Evolutionary conservation across 2,329 filamentous ascomycete species (phyloP).

Genomic region (Geosmithia morbida): DNA sequence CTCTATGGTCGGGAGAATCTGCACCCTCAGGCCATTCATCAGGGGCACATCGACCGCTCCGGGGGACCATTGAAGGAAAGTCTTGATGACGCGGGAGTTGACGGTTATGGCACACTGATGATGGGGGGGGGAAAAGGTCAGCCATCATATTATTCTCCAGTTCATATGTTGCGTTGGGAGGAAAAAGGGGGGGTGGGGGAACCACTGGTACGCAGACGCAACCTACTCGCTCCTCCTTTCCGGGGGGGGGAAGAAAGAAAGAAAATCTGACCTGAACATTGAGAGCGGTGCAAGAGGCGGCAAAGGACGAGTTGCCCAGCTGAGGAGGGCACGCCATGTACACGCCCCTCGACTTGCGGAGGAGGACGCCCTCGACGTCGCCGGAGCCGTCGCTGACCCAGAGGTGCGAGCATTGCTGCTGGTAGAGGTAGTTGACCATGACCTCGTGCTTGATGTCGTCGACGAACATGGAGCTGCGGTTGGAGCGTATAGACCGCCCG

Average conservation of each 20-base stretch:
- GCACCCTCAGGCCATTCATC: slow-evolving; percentile 62
- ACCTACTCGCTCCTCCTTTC: too few species aligned
- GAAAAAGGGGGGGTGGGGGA: too few species aligned
- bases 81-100: slow-evolving; percentile 67
- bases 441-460: slow-evolving; percentile 70
- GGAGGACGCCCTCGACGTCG: slow-evolving; percentile 55
- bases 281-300: slow-evolving; percentile 48
- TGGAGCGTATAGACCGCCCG: slow-evolving; percentile 23
- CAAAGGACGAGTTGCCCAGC: slow-evolving; percentile 47
- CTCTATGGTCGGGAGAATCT: slow-evolving; percentile 58
- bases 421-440: slow-evolving; percentile 73
- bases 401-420: slow-evolving; percentile 60
- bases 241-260: neutral
- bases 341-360: slow-evolving; percentile 51
- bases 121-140: too few species aligned
- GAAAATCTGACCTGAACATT: slow-evolving; percentile 48
- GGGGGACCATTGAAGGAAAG: slow-evolving; percentile 59
- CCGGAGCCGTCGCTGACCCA: slow-evolving; percentile 61
- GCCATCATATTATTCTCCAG: too few species aligned
- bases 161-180: too few species aligned
- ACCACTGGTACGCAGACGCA: too few species aligned
- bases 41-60: slow-evolving; percentile 62
- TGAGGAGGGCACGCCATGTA: slow-evolving; percentile 62
- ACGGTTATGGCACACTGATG: slow-evolving; percentile 71
- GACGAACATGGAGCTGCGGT: slow-evolving; percentile 38